Conservation (phyloP, 495 filamentous ascomycete genomes). For the Aspergillus hancockii region DNA sequence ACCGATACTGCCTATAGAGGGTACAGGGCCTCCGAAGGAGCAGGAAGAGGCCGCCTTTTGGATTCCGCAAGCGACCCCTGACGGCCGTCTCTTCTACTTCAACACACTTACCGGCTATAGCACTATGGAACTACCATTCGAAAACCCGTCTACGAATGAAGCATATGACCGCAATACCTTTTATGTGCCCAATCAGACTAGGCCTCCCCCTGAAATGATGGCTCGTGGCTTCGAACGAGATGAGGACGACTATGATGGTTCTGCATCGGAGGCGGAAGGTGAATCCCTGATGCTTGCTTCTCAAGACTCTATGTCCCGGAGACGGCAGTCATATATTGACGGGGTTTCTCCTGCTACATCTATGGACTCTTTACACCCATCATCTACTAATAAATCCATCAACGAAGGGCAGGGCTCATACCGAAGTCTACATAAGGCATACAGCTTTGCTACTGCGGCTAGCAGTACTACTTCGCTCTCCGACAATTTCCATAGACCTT, state of each 20-base stretch:
- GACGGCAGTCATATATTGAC: slow-evolving; percentile 68
- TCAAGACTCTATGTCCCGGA: slow-evolving; percentile 57
- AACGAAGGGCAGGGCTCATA: slow-evolving; percentile 26
- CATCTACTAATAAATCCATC: slow-evolving; percentile 49
- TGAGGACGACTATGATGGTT: slow-evolving; percentile 82
- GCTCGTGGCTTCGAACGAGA: slow-evolving; percentile 78
- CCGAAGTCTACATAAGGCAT: slow-evolving; percentile 25
- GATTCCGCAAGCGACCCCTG: slow-evolving; percentile 96
- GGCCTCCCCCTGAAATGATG: slow-evolving; percentile 90
- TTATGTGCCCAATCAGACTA: slow-evolving; percentile 83
- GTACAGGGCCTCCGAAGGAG: slow-evolving; percentile 57
- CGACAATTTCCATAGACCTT: slow-evolving; percentile 44
- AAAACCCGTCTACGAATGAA: slow-evolving; percentile 81
- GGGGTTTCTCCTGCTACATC: slow-evolving; percentile 87
- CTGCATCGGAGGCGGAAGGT: slow-evolving; percentile 84
- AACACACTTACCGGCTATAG: slow-evolving; percentile 94
- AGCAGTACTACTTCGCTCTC: slow-evolving; percentile 37
- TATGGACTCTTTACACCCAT: slow-evolving; percentile 79
- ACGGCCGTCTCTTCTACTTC: slow-evolving; percentile 95
- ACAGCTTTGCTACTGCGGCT: slow-evolving; percentile 27
- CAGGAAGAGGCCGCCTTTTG: slow-evolving; percentile 93
- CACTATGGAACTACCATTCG: slow-evolving; percentile 89
- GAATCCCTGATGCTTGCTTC: slow-evolving; percentile 60
- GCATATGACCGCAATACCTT: slow-evolving; percentile 82
- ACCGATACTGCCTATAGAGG: slow-evolving; percentile 67